Evolutionary conservation across 306 rosid species (phyloP), one percentile per base, ranked within the genome.

Genomic region (Elaeagnus macrophylla): DNA sequence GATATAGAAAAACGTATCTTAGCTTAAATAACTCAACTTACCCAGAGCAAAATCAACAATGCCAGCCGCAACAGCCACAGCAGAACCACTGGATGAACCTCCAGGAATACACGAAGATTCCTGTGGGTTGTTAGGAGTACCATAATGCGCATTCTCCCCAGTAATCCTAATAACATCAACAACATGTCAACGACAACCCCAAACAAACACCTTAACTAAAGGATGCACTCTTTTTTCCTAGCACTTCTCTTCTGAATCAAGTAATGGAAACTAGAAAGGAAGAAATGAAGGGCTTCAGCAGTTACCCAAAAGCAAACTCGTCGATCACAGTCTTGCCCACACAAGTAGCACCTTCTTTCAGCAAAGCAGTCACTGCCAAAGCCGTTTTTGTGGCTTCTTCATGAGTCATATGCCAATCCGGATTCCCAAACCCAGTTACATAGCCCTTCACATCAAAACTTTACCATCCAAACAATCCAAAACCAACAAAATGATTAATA

Each of bases 401-500:
- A 39, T 85, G 89, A n/a, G 81, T 71, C 56, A 48, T 73, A 82
- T 62, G 70, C 95, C 95, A 82, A 35, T 82, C 84, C 17, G 79
- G 87, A 72, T 70, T 75, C 46, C 95, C 95, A 47, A 82, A 85
- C 51, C 95, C 95, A 7, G 95, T 77, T 72, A 85, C 83, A 10
- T 65, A 72, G 8, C 66, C 89, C 59, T 82, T 77, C 64, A 79
- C 84, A 40, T 85, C 84, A 70, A 85, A 77, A 62, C 89, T 85
- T 61, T 37, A 14, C 42, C 47, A 37, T 20, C 57, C 62, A 60
- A 48, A 60, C n/a, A 59, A 46, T 44, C 60, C 36, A 59, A 50
- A 48, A 47, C 48, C 7, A 49, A 20, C n/a, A 18, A 7, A 50
- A 54, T 42, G 54, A 15, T 32, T n/a, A 7, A 51, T 0, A 66